Conservation (phyloP, 139 green algal genomes). For the Diplosphaera chodatii region DNA sequence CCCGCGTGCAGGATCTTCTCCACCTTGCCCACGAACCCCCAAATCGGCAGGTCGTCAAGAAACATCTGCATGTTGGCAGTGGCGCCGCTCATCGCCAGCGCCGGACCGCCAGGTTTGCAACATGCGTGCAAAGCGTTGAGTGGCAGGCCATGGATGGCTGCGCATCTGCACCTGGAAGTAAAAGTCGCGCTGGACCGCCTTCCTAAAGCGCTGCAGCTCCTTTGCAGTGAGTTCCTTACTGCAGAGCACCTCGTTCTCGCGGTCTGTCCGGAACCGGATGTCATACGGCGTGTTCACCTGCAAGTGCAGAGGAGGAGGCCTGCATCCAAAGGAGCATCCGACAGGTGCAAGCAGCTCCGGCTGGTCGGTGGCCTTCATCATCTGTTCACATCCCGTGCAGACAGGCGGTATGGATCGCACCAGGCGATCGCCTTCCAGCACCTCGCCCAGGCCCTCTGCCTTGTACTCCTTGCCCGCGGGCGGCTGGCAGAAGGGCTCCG, state of each 20-base stretch:
- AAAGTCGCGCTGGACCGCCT: conserved; percentile 78
- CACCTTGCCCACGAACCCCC: conserved; percentile 89
- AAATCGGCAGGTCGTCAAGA: conserved; percentile 93
- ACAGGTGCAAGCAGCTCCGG: no score
- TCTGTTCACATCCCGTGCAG: no score
- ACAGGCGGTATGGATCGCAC: no score
- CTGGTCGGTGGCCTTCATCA: no score
- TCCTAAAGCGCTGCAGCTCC: conserved; percentile 76
- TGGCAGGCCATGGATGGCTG: no score
- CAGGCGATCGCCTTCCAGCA: conserved; percentile 63
- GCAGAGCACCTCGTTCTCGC: conserved; percentile 79
- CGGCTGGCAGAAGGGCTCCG: conserved; percentile 88
- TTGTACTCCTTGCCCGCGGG: conserved; percentile 74
- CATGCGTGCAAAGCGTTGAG: no score
- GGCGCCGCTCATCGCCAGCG: neutral
- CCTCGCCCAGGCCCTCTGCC: conserved; percentile 78
- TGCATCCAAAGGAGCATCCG: neutral
- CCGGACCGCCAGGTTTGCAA: no score
- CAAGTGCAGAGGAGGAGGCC: conserved; percentile 23
- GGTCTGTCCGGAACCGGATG: conserved; percentile 76
- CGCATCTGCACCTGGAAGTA: no score
- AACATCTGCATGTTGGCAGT: no score
- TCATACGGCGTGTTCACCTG: conserved; percentile 84
- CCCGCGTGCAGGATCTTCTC: conserved; percentile 45
- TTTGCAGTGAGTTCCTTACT: conserved; percentile 56